phyloP scores from a whole-genome alignment of 805 yeast species.

The Candida silvatica region DNA sequence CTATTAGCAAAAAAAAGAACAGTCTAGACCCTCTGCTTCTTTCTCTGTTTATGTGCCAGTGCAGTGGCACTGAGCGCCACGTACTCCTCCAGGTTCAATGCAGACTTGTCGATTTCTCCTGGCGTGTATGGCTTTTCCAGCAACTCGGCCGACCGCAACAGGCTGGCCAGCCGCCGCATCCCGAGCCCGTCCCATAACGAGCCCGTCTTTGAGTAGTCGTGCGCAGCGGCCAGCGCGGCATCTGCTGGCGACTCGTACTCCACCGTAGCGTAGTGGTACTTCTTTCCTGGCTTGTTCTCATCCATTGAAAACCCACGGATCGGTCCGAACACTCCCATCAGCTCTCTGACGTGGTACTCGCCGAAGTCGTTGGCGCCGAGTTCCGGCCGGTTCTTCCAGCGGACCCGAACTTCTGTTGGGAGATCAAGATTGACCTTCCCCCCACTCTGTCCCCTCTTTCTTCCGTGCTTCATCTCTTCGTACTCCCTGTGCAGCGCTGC shows the following conservation, averaged over 20 bases:
- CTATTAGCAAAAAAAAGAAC: too few relatives aligned
- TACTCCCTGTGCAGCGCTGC: conserved; percentile 13
- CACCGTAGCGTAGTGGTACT: conserved; percentile 32
- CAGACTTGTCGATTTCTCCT: too few relatives aligned
- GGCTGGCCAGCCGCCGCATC: conserved; percentile 36
- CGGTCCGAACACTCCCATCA: conserved; percentile 40
- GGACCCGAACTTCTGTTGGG: conserved; percentile 12
- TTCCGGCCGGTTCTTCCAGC: conserved; percentile 38
- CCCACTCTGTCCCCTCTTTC: not conserved
- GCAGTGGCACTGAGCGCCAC: conserved; percentile 10
- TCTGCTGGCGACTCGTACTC: conserved; percentile 20
- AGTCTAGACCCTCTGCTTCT: not conserved
- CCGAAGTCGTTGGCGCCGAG: conserved; percentile 22
- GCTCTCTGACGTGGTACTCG: conserved; percentile 23
- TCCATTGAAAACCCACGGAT: conserved; percentile 14
- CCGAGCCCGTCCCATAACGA: conserved; percentile 37
- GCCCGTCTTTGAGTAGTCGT: conserved; percentile 34
- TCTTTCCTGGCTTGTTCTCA: conserved; percentile 7
- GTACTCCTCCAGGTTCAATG: conserved; percentile 14
- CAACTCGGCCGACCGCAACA: conserved; percentile 27
- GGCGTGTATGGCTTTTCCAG: not conserved
- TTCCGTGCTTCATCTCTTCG: conserved; percentile 8
- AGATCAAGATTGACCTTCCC: not conserved
- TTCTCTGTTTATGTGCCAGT: not conserved
- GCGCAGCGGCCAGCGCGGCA: conserved; percentile 28